Base-by-base conservation (phyloP, 495 filamentous ascomycete genomes). In the Cercophora newfieldiana region DNA sequence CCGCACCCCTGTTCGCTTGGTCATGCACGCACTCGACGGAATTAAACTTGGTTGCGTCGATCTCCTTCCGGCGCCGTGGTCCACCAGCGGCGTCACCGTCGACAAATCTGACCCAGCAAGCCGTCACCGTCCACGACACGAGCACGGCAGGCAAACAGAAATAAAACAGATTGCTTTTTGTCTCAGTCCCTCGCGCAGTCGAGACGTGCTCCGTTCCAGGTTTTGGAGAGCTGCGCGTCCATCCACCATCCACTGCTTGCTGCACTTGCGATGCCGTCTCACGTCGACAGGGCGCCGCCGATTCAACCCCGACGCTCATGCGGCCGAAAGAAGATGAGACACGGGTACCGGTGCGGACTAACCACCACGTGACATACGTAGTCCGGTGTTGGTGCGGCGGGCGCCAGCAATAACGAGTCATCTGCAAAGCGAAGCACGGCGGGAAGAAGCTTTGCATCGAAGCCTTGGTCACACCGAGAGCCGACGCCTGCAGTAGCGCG, bases 401-500 rank as follows among this genome's bases (percentile, higher is more conserved):
- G 37, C 10, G 12, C 37, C 12, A 16, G 37, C 37, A 44, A 14
- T 44, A 44, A 44, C 37, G n/a, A n/a, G n/a, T n/a, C 10, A 14
- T 44, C 37, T 44, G 37, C 37, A 44, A 33, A 44, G 37, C 37
- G 18, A 33, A 44, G 37, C 37, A 5, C 37, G 37, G 37, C 37
- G 37, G 4, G 37, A 44, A 16, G 3, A 44, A 16, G 12, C 10
- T 44, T 16, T 44, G 37, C 37, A 44, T 6, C 37, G 10, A 44
- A 16, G 18, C 2, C 30, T 44, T 44, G 37, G 37, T 44, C 10
- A 14, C 37, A 44, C 37, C 37, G 37, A 44, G 10, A 44, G 54
- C 60, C 3, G 60, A 68, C 53, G 61, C 57, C 55, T 44, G 61
- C 19, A 68, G 61, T 22, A 60, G 60, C 25, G 50, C 50, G 50